phyloP scores from a whole-genome alignment of 164 flowering plant genomes.

The Vitis labrusca region DNA sequence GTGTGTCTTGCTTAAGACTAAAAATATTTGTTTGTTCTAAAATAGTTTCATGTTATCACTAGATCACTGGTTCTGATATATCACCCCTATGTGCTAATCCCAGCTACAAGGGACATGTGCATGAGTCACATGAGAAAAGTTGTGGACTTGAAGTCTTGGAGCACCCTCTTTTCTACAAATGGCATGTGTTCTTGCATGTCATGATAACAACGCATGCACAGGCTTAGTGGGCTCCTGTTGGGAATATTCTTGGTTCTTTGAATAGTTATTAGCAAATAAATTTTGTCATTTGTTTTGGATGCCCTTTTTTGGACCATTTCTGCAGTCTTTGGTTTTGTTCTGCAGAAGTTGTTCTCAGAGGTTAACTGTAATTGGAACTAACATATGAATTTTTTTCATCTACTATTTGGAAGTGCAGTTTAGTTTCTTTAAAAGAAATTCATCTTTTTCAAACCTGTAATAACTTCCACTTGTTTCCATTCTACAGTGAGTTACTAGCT shows the following conservation, averaged over 20 bases:
- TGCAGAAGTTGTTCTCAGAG: not conserved
- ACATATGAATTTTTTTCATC: not conserved
- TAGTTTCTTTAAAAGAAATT: not conserved
- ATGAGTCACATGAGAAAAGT: too few relatives aligned
- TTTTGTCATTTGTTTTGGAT: not conserved
- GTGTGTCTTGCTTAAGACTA: too few relatives aligned
- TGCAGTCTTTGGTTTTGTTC: not conserved
- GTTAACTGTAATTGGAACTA: not conserved
- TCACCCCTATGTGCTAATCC: too few relatives aligned
- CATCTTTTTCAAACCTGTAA: not conserved
- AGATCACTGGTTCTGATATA: too few relatives aligned
- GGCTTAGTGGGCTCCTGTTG: not conserved
- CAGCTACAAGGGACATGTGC: too few relatives aligned
- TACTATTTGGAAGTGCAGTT: not conserved
- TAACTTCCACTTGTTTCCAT: not conserved
- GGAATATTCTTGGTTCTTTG: not conserved
- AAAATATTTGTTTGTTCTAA: too few relatives aligned
- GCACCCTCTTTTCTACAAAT: too few relatives aligned
- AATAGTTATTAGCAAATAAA: not conserved
- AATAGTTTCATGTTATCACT: too few relatives aligned
- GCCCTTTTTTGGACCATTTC: not conserved
- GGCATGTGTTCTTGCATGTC: too few relatives aligned
- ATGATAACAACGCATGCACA: too few relatives aligned
- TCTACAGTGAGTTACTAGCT: slow-evolving; percentile 77
- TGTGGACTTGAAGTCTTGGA: too few relatives aligned